Conservation (phyloP, 768 basidiomycete genomes). For the Boletus bicolor region DNA sequence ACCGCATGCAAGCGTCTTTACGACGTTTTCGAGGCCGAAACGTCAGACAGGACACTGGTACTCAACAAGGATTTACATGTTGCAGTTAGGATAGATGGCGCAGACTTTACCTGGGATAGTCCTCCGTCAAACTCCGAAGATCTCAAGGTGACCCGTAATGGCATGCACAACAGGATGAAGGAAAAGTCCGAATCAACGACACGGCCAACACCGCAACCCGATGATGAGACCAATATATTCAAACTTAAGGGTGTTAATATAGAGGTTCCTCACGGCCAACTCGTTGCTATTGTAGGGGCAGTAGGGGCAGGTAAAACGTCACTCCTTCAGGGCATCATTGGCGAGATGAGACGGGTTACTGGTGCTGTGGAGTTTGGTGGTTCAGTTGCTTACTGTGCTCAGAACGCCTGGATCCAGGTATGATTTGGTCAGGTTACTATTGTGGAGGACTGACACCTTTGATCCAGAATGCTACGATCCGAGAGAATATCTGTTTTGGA, state of each 20-base stretch:
- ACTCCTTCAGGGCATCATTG: constrained; percentile 69
- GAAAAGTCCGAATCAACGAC: constrained; percentile 13
- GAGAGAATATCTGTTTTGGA: constrained; percentile 90
- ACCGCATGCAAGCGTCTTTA: constrained; percentile 77
- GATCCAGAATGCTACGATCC: constrained; percentile 70
- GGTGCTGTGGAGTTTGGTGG: constrained; percentile 75
- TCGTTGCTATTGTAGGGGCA: constrained; percentile 83
- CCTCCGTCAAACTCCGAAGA: constrained; percentile 52
- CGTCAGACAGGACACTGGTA: constrained; percentile 54
- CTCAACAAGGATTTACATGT: constrained; percentile 53
- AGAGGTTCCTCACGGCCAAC: constrained; percentile 67
- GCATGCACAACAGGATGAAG: constrained; percentile 8
- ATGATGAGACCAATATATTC: constrained; percentile 48
- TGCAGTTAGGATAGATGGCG: constrained; percentile 66
- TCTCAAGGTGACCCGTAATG: constrained; percentile 12
- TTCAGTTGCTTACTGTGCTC: constrained; percentile 77
- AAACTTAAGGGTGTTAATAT: constrained; percentile 63
- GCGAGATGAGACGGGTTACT: constrained; percentile 74
- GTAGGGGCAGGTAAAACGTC: constrained; percentile 57
- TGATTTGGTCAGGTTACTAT: neutral
- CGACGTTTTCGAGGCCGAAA: constrained; percentile 83
- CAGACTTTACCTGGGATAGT: constrained; percentile 85
- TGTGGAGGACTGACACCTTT: neutral
- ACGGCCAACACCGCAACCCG: constrained; percentile 30
- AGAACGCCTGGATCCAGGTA: constrained; percentile 89